Conservation (phyloP, 1,284 basidiomycete species). For the Testicularia cyperi region DNA sequence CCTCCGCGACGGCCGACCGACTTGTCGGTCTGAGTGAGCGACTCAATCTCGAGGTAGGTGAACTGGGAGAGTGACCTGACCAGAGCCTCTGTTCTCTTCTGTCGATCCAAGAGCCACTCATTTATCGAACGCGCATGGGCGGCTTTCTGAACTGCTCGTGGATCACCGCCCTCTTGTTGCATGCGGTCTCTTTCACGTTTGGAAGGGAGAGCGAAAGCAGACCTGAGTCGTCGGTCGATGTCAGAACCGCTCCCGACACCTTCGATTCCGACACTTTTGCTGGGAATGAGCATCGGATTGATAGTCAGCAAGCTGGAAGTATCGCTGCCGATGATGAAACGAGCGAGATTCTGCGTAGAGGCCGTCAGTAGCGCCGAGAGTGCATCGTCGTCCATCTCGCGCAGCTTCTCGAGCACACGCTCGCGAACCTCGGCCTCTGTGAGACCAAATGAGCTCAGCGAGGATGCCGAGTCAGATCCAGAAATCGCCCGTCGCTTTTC, state of each 20-base stretch:
- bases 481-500: slow-evolving; percentile 1
- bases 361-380: slow-evolving; percentile 11
- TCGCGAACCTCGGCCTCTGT: neutral
- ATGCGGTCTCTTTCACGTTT: too few species aligned
- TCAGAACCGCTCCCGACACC: slow-evolving; percentile 15
- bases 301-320: neutral
- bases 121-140: slow-evolving; percentile 3
- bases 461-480: neutral
- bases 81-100: slow-evolving; percentile 2
- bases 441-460: neutral
- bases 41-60: slow-evolving; percentile 8
- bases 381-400: slow-evolving; percentile 26
- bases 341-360: neutral
- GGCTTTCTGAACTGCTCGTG: neutral
- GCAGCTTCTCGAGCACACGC: slow-evolving; percentile 7
- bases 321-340: neutral
- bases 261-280: slow-evolving; percentile 24
- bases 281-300: slow-evolving; percentile 7
- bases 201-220: too few species aligned
- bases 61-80: slow-evolving; percentile 4
- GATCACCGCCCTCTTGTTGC: neutral
- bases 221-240: slow-evolving; percentile 17
- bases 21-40: slow-evolving; percentile 2
- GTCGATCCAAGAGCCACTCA: slow-evolving; percentile 11
- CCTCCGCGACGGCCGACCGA: neutral